Conservation (phyloP, 78 protist genomes). For the Creolimax fragrantissima region DNA sequence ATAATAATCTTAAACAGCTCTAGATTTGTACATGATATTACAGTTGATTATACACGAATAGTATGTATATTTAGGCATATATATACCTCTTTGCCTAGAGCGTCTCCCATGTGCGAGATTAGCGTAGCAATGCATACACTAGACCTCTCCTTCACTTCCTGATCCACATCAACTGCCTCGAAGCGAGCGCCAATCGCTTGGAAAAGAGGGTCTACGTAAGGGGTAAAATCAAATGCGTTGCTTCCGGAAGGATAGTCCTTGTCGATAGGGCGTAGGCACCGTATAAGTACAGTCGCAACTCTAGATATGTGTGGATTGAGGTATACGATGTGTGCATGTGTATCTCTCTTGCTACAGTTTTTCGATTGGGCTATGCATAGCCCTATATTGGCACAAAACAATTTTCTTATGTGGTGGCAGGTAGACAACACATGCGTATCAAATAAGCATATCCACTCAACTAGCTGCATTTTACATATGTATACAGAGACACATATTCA, state of each 20-base stretch:
- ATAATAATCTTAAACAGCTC: too few species aligned
- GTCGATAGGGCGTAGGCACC: background rate
- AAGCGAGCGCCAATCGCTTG: constrained; percentile 43
- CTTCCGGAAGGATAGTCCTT: background rate
- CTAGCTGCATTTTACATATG: background rate
- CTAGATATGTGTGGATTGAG: background rate
- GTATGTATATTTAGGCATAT: background rate
- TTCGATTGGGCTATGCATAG: too few species aligned
- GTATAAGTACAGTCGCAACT: background rate
- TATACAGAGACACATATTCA: background rate
- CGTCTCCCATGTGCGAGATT: constrained; percentile 58
- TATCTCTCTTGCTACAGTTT: too few species aligned
- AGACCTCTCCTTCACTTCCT: constrained; percentile 87
- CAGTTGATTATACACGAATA: background rate
- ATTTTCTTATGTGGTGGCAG: too few species aligned
- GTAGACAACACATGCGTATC: too few species aligned
- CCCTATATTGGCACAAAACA: too few species aligned
- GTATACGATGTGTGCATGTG: background rate
- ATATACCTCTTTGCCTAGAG: background rate
- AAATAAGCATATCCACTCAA: too few species aligned
- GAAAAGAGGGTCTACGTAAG: constrained; percentile 27
- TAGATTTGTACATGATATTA: too few species aligned
- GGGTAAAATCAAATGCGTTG: background rate
- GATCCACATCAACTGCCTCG: constrained; percentile 72
- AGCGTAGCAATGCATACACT: constrained; percentile 55